phyloP scores from a whole-genome alignment of 2,329 filamentous ascomycete species.

The Penicillium frequentans region DNA sequence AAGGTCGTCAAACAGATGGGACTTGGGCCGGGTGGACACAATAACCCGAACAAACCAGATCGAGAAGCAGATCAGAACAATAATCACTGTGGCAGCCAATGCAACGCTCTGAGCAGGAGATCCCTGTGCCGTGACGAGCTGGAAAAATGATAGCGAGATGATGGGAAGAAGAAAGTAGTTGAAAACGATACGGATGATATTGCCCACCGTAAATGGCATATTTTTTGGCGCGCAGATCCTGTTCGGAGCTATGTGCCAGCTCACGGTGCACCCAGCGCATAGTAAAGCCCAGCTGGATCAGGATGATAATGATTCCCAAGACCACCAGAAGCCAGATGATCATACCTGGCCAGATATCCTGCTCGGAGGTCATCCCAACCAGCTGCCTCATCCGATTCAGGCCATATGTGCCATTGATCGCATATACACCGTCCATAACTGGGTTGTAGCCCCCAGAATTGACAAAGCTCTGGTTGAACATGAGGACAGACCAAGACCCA shows the following conservation, averaged over 20 bases:
- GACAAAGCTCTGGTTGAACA: slow-evolving; percentile 92
- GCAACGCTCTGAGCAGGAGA: slow-evolving; percentile 72
- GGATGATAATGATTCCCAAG: slow-evolving; percentile 63
- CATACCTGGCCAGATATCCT: slow-evolving; percentile 93
- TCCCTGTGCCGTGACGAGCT: slow-evolving; percentile 71
- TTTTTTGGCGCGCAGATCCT: slow-evolving; percentile 93
- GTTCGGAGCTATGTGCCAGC: slow-evolving; percentile 70
- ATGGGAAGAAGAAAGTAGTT: slow-evolving; percentile 90
- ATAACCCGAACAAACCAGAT: slow-evolving; percentile 81
- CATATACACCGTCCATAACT: slow-evolving; percentile 83
- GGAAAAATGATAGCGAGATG: slow-evolving; percentile 83
- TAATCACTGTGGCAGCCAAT: slow-evolving; percentile 72
- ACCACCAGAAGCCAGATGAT: slow-evolving; percentile 86
- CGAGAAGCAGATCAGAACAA: slow-evolving; percentile 71
- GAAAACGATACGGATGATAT: slow-evolving; percentile 80
- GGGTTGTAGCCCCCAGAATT: slow-evolving; percentile 65
- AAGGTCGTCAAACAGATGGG: slow-evolving; percentile 89
- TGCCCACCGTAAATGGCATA: slow-evolving; percentile 78
- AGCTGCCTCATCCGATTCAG: slow-evolving; percentile 77
- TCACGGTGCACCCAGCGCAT: slow-evolving; percentile 73
- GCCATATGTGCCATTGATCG: slow-evolving; percentile 74
- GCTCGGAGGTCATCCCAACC: slow-evolving; percentile 71
- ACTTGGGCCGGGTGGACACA: slow-evolving; percentile 74
- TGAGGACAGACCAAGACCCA: slow-evolving; percentile 80
- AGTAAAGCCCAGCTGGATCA: slow-evolving; percentile 76